Base-by-base conservation (phyloP, 768 basidiomycete species). In the Xerocomus spinulosus region DNA sequence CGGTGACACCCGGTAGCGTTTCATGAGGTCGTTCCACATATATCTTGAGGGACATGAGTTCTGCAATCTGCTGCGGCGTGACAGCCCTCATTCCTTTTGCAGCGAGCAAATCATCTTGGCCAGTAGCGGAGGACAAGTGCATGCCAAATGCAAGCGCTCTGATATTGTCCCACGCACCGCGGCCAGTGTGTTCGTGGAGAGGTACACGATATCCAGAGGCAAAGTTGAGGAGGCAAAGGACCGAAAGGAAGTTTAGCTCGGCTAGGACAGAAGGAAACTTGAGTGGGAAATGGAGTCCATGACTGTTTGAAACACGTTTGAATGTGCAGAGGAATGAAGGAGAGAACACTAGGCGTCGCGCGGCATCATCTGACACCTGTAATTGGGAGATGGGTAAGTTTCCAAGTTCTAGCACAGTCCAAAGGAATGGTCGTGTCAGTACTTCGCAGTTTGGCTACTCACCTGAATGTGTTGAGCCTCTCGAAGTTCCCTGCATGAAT, bases 141-240 rank as follows among this genome's bases (percentile, higher is more conserved):
- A 90, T 68, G 13, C 81, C 77, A 57, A 92, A 81, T 25, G 80
- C 73, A 42, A 94, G 76, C 3, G 81, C 83, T 43, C 85, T 78
- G 58, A 92, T 87, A 46, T 80, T 81, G 64, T 93, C 87, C 78
- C 83, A 92, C 52, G 89, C 88, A 18, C 91, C 90, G 34, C 88
- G 81, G 13, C 83, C 81, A 3, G 85, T 85, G 47, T 80, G 79
- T 13, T 68, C 67, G 64, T 88, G 89, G 32, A 94, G 74, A 5
- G 84, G 80, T 5, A 75, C 71, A 21, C 88, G 85, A 64, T 87
- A 93, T 29, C 87, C 87, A 1, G 87, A 88, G 5, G 78, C 87
- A 63, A 93, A 89, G 63, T 92, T 92, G 28, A 95, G 75, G 14
- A 92, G 73, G 3, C 83, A 81, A 34, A 92, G 78, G 8, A 88